A percentile compares a stretch with the other conserved stretches of the same genome.
Evolutionary conservation across 2,329 filamentous ascomycete species (phyloP).

Genomic region (Colletotrichum ledebouriae): DNA sequence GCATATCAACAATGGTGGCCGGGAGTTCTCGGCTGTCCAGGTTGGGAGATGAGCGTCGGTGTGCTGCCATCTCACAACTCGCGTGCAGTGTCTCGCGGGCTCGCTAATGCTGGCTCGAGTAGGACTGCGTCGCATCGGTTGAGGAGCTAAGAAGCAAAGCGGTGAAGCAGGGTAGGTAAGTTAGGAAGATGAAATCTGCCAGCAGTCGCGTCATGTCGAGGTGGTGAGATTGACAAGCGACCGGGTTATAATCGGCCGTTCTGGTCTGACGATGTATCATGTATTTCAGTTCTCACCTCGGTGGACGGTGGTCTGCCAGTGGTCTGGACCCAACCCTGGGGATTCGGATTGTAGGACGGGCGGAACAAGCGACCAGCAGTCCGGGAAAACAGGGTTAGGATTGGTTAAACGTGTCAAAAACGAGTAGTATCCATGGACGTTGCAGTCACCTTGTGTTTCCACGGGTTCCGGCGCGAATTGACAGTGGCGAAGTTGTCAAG

Average conservation of each 20-base stretch:
- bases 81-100: conserved; percentile 24
- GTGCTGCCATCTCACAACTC: conserved; percentile 30
- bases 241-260: conserved; percentile 5
- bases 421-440: neutral
- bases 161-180: conserved; percentile 28
- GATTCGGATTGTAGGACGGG: conserved; percentile 10
- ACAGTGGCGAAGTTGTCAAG: neutral
- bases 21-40: conserved; percentile 24
- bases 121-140: conserved; percentile 20
- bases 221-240: conserved; percentile 38
- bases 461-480: neutral
- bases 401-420: neutral
- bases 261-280: conserved; percentile 15
- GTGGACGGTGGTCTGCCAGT: conserved; percentile 6
- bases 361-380: conserved; percentile 28
- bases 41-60: conserved; percentile 37
- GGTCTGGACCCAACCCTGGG: conserved; percentile 9
- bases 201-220: conserved; percentile 3
- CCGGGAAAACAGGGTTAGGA: conserved; percentile 19
- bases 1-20: conserved; percentile 16
- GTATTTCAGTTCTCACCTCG: conserved; percentile 24
- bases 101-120: conserved; percentile 3
- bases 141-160: conserved; percentile 11
- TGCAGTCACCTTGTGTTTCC: neutral
- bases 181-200: neutral